Base-by-base conservation (phyloP, 2,329 filamentous ascomycete genomes). In the Clarireedia homoeocarpa region DNA sequence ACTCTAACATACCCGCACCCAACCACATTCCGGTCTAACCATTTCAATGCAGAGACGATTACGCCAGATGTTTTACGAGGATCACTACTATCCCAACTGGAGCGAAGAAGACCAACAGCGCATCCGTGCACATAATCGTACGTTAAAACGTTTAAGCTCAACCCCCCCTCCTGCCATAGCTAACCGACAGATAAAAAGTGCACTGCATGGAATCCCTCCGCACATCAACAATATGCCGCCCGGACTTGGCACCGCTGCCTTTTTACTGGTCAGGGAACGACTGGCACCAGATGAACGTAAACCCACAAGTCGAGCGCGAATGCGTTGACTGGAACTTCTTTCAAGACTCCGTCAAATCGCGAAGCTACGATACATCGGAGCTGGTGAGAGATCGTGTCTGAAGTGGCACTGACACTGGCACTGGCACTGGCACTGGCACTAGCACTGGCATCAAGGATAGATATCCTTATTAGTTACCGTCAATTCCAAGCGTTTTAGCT, bases 171-270 rank as follows among this genome's bases (percentile, higher is more conserved):
- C 1, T 4, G 17, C 34, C 12, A 12, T 1, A 15, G 14, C 14
- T 5, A 27, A n/a, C 40, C 12, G 20, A 17, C 5, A 7, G 7
- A 20, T 30, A 30, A 30, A 30, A 12, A 53, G 50, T 53, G 26
- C 51, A 53, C 38, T 53, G 51, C 36, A 30, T 53, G 6, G 51
- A 53, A 34, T 53, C 51, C 6, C 51, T 53, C 14, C 51, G 51
- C 4, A 46, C 40, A 20, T 53, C 51, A 15, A 53, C 47, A 14
- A 47, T 53, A 20, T 53, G 51, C 26, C 51, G 47, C 17, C 51
- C 51, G 10, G 51, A 53, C 15, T 42, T 53, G 15, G 51, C 51
- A 38, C 51, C 51, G 4, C 51, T 53, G 4, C 51, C 51, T 12
- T 53, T 46, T 23, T 53, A 53, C 20, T 53, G 51, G 51, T 53